These are phyloP conservation scores for Coleophoma cylindrospora DNA, from an alignment of 2,329 filamentous ascomycete genomes.

Conservation along the genomic window DNA sequence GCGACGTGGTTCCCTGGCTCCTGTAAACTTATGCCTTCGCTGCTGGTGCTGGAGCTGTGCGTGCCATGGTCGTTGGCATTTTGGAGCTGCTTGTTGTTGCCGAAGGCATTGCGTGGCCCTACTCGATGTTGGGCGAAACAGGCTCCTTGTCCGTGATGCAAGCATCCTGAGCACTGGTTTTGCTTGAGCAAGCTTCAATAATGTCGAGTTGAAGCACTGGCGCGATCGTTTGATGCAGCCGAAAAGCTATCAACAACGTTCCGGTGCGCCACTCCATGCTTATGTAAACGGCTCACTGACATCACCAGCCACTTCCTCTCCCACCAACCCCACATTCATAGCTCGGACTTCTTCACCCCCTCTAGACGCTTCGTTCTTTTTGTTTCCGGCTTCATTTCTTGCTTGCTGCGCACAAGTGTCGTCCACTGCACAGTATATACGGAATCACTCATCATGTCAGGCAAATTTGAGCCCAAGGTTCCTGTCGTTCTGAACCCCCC, in stretches of 20 bases:
- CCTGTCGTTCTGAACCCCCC: constrained; percentile 74
- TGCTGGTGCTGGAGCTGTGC: constrained; percentile 17
- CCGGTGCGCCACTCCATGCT: no score
- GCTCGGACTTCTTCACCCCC: no score
- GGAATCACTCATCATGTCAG: constrained; percentile 39
- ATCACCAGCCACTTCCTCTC: no score
- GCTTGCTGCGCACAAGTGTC: neutral
- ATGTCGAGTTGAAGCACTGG: no score
- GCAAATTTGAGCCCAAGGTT: constrained; percentile 73
- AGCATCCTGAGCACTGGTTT: constrained; percentile 15
- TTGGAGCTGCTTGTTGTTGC: constrained; percentile 19
- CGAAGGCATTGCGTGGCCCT: constrained; percentile 20
- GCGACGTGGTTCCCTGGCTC: constrained; percentile 2
- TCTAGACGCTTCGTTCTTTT: no score
- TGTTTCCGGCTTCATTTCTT: no score
- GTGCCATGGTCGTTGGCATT: constrained; percentile 17
- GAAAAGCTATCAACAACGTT: no score
- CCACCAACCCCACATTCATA: no score
- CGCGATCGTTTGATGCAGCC: no score
- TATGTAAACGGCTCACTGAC: no score
- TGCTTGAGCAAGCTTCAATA: neutral
- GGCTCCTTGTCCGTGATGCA: constrained; percentile 13
- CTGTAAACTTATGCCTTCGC: constrained; percentile 18
- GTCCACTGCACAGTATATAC: neutral
- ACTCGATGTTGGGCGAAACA: constrained; percentile 13